phyloP scores from a whole-genome alignment of 495 filamentous ascomycete species.

The Neurospora sp. region DNA sequence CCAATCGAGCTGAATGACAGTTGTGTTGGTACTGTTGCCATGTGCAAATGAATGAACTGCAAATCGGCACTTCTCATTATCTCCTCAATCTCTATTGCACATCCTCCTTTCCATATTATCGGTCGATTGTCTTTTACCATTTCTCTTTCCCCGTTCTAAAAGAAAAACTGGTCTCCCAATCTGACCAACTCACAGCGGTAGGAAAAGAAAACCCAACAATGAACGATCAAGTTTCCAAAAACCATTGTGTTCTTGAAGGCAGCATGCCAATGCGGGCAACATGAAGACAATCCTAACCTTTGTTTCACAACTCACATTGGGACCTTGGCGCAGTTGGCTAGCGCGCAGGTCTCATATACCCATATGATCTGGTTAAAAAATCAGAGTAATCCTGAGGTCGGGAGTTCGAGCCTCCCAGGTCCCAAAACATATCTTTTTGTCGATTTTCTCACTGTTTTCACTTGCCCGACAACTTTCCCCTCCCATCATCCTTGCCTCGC shows the following conservation, averaged over 20 bases:
- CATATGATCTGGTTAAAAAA: conserved; percentile 10
- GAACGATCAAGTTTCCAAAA: neutral
- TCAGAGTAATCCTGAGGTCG: conserved; percentile 12
- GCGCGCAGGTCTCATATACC: conserved; percentile 12
- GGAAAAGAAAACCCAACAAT: neutral
- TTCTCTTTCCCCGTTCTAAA: too few relatives aligned
- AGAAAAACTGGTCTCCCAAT: too few relatives aligned
- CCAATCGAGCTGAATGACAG: too few relatives aligned
- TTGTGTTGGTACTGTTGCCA: too few relatives aligned
- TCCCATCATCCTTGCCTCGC: neutral
- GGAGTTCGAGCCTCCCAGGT: conserved; percentile 15
- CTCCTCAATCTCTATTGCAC: too few relatives aligned
- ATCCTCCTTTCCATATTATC: too few relatives aligned
- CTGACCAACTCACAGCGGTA: too few relatives aligned
- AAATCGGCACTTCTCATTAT: too few relatives aligned
- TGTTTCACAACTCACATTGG: neutral
- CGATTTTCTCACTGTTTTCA: neutral
- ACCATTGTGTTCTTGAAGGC: neutral
- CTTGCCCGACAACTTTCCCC: neutral
- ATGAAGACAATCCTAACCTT: neutral
- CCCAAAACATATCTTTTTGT: neutral
- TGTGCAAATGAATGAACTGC: too few relatives aligned
- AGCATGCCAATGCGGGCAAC: neutral
- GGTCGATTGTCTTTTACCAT: too few relatives aligned
- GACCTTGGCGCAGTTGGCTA: conserved; percentile 12